These are phyloP conservation scores for Hirsutella rhossiliensis DNA, from an alignment of 2,329 filamentous ascomycete genomes.

Conservation along the genomic window DNA sequence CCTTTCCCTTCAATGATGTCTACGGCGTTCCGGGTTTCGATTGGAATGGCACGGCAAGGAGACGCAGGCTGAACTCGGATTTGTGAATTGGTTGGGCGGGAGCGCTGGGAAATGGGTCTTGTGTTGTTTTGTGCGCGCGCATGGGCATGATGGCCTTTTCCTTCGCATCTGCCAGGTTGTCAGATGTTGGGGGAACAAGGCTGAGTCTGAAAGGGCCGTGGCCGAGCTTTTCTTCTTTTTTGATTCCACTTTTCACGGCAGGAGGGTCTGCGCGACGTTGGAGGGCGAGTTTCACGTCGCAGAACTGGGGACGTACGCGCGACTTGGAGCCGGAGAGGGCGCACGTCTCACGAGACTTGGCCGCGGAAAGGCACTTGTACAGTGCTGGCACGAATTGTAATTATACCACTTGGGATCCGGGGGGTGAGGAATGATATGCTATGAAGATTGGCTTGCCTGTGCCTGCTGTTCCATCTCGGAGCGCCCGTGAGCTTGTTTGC, in stretches of 20 bases:
- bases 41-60: conserved; percentile 6
- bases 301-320: not conserved
- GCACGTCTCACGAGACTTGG: conserved; percentile 1
- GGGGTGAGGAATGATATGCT: not conserved
- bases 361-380: not conserved
- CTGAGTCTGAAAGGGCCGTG: not conserved
- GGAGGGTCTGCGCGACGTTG: not conserved
- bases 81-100: conserved; percentile 7
- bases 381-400: conserved; percentile 5
- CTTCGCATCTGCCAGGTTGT: conserved; percentile 4
- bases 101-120: conserved; percentile 9
- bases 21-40: conserved; percentile 21
- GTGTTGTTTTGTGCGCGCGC: conserved; percentile 5
- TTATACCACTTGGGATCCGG: conserved; percentile 4
- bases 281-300: not conserved
- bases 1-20: conserved; percentile 24
- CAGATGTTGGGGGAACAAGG: not conserved
- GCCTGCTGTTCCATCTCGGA: too few species aligned
- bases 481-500: too few species aligned
- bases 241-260: not conserved
- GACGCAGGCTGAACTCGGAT: conserved; percentile 6
- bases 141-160: conserved; percentile 6
- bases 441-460: too few species aligned
- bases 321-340: not conserved
- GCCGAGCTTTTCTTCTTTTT: not conserved